Base-by-base conservation (phyloP, 192 early-diverging fungal genomes). In the Rhizoclosmatium sp. region DNA sequence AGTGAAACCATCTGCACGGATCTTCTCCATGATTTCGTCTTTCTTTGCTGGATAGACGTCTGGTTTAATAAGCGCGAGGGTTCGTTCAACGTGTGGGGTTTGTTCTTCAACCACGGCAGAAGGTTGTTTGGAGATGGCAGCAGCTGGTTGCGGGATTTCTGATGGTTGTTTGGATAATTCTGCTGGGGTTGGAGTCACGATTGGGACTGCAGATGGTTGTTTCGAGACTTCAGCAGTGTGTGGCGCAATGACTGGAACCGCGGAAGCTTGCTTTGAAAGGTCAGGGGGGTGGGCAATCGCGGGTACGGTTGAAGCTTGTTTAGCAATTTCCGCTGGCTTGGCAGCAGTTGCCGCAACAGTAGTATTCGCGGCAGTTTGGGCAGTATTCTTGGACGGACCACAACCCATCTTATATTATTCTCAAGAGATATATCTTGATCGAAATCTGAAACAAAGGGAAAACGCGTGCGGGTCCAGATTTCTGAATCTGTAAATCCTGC, bases 41-140 rank as follows among this genome's bases (percentile, higher is more conserved):
- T 86, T 85, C 9, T 87, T 75, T 3, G 75, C 39, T 3, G 81
- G 83, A 78, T 88, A 87, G 9, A 83, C 86, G 64, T 89, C 88
- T 39, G 88, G 88, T 72, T 89, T 89, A 67, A 89, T 87, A 31
- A 89, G 75, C 4, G 88, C 88, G 23, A 82, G 45, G 2, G 88
- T 89, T 23, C 81, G 64, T 70, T 89, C 68, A 59, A 46, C 40
- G 69, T 7, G 54, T 31, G 54, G 54, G 10, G 54, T 0, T 14
- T 56, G 54, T 56, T 9, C 54, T 56, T 56, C 54, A 56, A 56
- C 19, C 10, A 56, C 54, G 19, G 54, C 54, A 9, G 54, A 56
- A n/a, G 54, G 54, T 56, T 56, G 54, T 56, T 56, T 56, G 10
- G 54, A 56, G 19, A n/a, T 9, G 19, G 54, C 10, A 1, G 54